These are phyloP conservation scores for Solanum gandarillasii DNA, from an alignment of 257 asterid genomes.

Conservation along the genomic window DNA sequence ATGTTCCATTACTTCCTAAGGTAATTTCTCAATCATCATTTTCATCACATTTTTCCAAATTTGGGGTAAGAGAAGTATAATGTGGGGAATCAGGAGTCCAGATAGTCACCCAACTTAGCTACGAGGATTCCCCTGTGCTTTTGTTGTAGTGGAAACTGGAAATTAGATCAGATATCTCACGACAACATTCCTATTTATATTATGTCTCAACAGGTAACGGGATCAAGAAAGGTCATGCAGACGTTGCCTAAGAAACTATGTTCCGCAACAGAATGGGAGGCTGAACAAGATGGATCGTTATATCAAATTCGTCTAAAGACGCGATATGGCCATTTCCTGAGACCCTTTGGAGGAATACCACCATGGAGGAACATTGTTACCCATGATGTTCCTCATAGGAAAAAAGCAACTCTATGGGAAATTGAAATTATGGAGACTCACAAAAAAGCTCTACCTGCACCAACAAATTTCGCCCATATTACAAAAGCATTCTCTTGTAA, in stretches of 20 bases:
- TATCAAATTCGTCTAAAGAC: background rate
- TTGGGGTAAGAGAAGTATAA: too few species aligned
- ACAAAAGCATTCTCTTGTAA: background rate
- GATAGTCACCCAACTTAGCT: too few species aligned
- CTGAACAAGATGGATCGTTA: background rate
- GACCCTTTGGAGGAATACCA: background rate
- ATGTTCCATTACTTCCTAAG: slow-evolving; percentile 51
- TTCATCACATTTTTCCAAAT: background rate
- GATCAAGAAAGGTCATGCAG: slow-evolving; percentile 36
- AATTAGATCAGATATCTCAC: accelerated
- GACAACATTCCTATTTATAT: background rate
- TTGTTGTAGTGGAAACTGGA: background rate
- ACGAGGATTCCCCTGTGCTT: too few species aligned
- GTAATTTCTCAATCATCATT: background rate
- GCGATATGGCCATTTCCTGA: background rate
- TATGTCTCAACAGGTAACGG: slow-evolving; percentile 19
- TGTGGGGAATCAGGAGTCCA: too few species aligned
- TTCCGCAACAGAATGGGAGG: slow-evolving; percentile 70
- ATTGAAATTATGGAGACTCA: background rate
- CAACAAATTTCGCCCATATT: background rate
- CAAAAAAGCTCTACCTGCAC: background rate
- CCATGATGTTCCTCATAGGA: background rate
- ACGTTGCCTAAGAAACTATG: slow-evolving; percentile 41
- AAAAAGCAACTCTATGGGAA: background rate
- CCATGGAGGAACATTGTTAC: background rate